Base-by-base conservation (phyloP, 495 filamentous ascomycete genomes). In the Penicillium samsonianum region DNA sequence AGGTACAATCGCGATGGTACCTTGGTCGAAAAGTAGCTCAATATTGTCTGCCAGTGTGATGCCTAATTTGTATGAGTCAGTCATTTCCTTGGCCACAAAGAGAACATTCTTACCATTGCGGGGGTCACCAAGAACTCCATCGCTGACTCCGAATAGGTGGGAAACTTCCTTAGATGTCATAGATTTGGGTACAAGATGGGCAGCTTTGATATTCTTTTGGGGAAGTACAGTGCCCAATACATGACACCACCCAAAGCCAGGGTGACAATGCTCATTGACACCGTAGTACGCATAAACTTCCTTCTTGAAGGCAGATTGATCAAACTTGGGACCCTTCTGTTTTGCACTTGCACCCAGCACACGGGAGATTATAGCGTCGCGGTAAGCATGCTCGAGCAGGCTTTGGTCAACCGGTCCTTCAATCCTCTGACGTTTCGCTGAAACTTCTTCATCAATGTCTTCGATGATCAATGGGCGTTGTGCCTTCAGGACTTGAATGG, bases 1-100 rank as follows among this genome's bases (percentile, higher is more conserved):
- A 11, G 58, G 58, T 43, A 60, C 37, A 8, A 60, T 31, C 2
- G 44, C 51, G 25, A 55, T 55, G 8, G 17, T 30, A 5, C 58
- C 58, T 30, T 45, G n/a, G 46, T 60, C 51, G 23, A 60, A 25
- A 17, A 55, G 33, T 16, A 19, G 17, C 52, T 57, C 35, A 22
- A 57, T 25, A 50, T 12, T 42, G 0, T 31, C 23, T 16, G 20
- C 10, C 1, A 57, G 35, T 19, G 44, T 38, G 12, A 57, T n/a
- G n/a, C 28, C 50, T 46, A 45, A 20, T 16, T 14, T 37, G 5
- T 55, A 42, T 20, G 7, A 48, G 53, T 28, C 16, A 19, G 28
- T 54, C 17, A 33, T 47, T 28, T 47, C 14, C 46, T 49, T 20
- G 17, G 10, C n/a, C 46, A 35, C 5, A 49, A 49, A 37, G 25